Base-by-base conservation (phyloP, 2,329 filamentous ascomycete genomes). In the Ceratocystis lukuohia region DNA sequence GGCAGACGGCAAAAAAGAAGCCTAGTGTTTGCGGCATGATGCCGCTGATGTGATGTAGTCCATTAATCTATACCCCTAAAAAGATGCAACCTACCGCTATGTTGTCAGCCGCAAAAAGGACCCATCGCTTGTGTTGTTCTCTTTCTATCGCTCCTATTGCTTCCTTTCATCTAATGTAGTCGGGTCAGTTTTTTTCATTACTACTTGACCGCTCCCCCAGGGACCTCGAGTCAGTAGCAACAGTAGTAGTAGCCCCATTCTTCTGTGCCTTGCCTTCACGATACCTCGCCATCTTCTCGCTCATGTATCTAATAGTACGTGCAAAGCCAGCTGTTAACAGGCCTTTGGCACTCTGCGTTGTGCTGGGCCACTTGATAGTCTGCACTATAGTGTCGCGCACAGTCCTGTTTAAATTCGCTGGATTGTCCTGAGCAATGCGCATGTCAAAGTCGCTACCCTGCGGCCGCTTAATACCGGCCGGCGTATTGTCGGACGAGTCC, bases 291-390 rank as follows among this genome's bases (percentile, higher is more conserved):
- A 86, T 78, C 80, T 99, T 99, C 74, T 97, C 94, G 56, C 82
- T 79, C 65, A 95, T 72, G 74, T 99, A 99, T 69, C 86, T 83
- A 78, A 83, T 82, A 5, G 87, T 87, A 71, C 86, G 84, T 5
- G 78, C 73, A 17, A 88, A 74, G 0, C 94, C 95, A 0, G 88
- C 86, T 1, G 91, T 97, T 57, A 96, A 75, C 1, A 88, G 74
- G 1, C 91, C 87, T 77, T 99, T 99, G 69, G 93, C 74, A 65
- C 86, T 94, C 76, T 99, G 93, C 4, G 86, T 86, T 1, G 89
- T 91, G 72, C 91, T 94, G 0, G 94, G 92, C 94, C 94, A 97
- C 66, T 85, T 84, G 71, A 97, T 90, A 0, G 95, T 97, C 73
- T 88, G 88, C 73, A 86, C 88, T 72, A 99, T 92, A 50, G 91